Evolutionary conservation across 345 rosid species (phyloP).

Genomic region (Bruguiera sexangula): DNA sequence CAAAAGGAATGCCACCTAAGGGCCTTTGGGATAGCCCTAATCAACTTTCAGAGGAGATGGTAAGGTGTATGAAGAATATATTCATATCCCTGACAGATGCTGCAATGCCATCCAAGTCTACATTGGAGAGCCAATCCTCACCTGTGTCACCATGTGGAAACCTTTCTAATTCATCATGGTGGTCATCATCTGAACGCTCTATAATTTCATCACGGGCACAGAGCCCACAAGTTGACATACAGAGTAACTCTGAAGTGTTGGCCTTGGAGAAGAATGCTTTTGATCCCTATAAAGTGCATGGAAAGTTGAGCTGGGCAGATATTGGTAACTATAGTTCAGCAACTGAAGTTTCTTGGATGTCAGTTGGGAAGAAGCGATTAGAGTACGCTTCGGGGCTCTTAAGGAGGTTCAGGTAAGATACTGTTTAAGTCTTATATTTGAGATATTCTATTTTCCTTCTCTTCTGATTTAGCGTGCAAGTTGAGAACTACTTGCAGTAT

Average conservation of each 20-base stretch:
- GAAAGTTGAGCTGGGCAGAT: constrained; percentile 30
- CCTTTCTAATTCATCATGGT: constrained; percentile 58
- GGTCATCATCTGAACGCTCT: constrained; percentile 23
- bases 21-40: constrained; percentile 25
- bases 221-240: constrained; percentile 27
- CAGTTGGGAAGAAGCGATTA: constrained; percentile 27
- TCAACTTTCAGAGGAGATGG: constrained; percentile 31
- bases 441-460: no score
- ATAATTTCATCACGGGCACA: constrained; percentile 24
- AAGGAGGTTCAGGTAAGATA: constrained; percentile 26
- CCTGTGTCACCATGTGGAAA: constrained; percentile 22
- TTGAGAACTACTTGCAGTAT: no score
- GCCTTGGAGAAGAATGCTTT: constrained; percentile 16
- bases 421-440: neutral
- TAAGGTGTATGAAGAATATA: constrained; percentile 27
- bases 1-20: constrained; percentile 48
- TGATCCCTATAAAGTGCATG: constrained; percentile 26
- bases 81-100: constrained; percentile 22
- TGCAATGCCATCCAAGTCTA: constrained; percentile 16
- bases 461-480: no score
- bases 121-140: constrained; percentile 51
- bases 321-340: constrained; percentile 27
- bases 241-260: constrained; percentile 20
- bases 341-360: constrained; percentile 30
- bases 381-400: constrained; percentile 28